Percentiles rank a stretch among this genome's conserved stretches.
Evolutionary conservation across 495 filamentous ascomycete genomes (phyloP).

Genomic region (Rostrohypoxylon terebratum): DNA sequence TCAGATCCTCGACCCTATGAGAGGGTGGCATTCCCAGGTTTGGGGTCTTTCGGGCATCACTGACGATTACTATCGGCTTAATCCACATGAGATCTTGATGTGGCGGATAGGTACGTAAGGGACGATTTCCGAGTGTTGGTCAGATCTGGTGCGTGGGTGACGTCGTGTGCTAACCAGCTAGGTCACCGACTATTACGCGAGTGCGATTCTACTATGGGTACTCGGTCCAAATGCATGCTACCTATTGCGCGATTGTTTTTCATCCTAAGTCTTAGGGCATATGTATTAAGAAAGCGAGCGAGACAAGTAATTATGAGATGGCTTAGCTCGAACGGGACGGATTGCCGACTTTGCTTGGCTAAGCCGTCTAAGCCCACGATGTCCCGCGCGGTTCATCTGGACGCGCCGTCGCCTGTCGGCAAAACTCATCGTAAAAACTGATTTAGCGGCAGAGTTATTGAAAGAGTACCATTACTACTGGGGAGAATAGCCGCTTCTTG

Average conservation of each 20-base stretch:
- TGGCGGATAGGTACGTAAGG: background rate
- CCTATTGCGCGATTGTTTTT: background rate
- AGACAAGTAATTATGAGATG: background rate
- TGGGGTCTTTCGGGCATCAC: background rate
- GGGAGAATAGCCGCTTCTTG: background rate
- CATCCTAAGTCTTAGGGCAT: background rate
- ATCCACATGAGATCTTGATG: background rate
- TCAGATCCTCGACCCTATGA: background rate
- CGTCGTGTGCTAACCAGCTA: constrained; percentile 3
- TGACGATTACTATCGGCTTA: background rate
- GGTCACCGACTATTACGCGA: constrained; percentile 3
- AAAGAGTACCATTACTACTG: background rate
- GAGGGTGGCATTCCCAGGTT: background rate
- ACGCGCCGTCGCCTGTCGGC: background rate
- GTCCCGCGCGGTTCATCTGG: background rate
- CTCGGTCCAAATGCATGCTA: background rate
- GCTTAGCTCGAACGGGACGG: background rate
- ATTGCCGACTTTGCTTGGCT: background rate
- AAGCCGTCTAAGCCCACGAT: background rate
- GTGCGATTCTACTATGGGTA: background rate
- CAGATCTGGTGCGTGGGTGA: background rate
- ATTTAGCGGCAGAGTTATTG: background rate
- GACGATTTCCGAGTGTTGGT: background rate
- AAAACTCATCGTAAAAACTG: background rate
- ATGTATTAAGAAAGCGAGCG: background rate